These are phyloP conservation scores for Leccinum angustisporum DNA, from an alignment of 1,284 basidiomycete genomes.

Conservation along the genomic window DNA sequence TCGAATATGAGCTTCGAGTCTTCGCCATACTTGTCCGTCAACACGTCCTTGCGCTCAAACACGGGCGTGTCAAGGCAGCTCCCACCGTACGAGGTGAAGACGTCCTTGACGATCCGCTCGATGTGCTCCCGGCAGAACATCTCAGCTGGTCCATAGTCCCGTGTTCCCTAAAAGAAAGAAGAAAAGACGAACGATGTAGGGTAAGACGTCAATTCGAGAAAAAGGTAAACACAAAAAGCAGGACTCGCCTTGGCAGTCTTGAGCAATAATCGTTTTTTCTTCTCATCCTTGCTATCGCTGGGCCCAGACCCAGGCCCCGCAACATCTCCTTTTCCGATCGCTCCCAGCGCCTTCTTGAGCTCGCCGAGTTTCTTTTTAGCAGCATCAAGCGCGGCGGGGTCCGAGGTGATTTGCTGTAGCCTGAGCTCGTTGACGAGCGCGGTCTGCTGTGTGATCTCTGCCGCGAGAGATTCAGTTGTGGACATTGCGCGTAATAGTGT, in stretches of 20 bases:
- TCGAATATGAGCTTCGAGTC: conserved; percentile 99
- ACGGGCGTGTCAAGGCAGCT: conserved; percentile 96
- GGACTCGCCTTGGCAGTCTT: conserved; percentile 78
- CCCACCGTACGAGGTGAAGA: conserved; percentile 89
- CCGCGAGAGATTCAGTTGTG: conserved; percentile 42
- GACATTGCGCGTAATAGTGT: conserved; percentile 24
- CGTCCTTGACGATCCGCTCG: conserved; percentile 85
- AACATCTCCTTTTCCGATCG: conserved; percentile 40
- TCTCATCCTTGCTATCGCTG: conserved; percentile 44
- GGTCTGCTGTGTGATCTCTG: conserved; percentile 55
- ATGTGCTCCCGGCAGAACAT: conserved; percentile 92
- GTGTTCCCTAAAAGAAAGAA: conserved; percentile 71
- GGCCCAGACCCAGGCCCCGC: conserved; percentile 8
- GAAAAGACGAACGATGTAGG: neutral
- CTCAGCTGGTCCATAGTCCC: conserved; percentile 94
- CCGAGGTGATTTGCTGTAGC: conserved; percentile 44
- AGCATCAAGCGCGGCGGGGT: conserved; percentile 53
- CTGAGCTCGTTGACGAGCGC: conserved; percentile 59
- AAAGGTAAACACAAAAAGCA: neutral
- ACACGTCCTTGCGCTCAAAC: conserved; percentile 95
- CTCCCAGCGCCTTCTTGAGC: conserved; percentile 57
- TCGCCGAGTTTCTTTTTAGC: conserved; percentile 70
- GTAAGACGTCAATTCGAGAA: neutral
- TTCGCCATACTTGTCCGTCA: conserved; percentile 96
- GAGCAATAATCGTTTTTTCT: conserved; percentile 66